phyloP scores from a whole-genome alignment of 2,329 filamentous ascomycete genomes.

The Fonsecaea pedrosoi region DNA sequence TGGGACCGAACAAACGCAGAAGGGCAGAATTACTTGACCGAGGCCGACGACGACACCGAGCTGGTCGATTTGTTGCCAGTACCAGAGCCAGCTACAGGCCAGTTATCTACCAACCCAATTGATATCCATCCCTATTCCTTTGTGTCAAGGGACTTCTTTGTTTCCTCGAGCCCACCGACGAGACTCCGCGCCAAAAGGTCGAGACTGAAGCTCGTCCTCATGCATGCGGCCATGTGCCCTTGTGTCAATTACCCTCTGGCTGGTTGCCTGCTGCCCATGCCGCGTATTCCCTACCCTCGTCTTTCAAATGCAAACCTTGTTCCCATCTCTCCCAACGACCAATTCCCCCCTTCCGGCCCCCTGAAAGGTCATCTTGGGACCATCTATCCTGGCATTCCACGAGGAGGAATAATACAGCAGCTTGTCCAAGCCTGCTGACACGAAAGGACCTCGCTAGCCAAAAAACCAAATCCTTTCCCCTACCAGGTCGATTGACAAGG shows the following conservation, averaged over 20 bases:
- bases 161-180: too few species aligned
- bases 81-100: background rate
- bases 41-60: background rate
- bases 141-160: too few species aligned
- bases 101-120: background rate
- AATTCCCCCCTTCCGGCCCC: background rate
- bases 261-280: conserved; percentile 4
- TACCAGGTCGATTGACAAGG: conserved; percentile 12
- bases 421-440: conserved; percentile 14
- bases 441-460: conserved; percentile 19
- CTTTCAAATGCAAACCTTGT: conserved; percentile 6
- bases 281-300: conserved; percentile 7
- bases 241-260: too few species aligned
- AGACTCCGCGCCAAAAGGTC: too few species aligned
- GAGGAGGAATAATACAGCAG: conserved; percentile 9
- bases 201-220: too few species aligned
- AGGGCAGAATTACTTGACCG: conserved; percentile 1
- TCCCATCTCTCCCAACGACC: background rate
- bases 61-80: background rate
- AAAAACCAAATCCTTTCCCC: conserved; percentile 7
- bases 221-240: conserved; percentile 20
- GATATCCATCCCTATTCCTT: background rate
- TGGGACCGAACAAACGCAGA: conserved; percentile 2
- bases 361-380: conserved; percentile 1
- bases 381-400: conserved; percentile 3